A percentile compares a stretch with the other conserved stretches of the same genome.
Conservation (phyloP, 2,329 filamentous ascomycete genomes). For the Sclerotiophoma versabilis region DNA sequence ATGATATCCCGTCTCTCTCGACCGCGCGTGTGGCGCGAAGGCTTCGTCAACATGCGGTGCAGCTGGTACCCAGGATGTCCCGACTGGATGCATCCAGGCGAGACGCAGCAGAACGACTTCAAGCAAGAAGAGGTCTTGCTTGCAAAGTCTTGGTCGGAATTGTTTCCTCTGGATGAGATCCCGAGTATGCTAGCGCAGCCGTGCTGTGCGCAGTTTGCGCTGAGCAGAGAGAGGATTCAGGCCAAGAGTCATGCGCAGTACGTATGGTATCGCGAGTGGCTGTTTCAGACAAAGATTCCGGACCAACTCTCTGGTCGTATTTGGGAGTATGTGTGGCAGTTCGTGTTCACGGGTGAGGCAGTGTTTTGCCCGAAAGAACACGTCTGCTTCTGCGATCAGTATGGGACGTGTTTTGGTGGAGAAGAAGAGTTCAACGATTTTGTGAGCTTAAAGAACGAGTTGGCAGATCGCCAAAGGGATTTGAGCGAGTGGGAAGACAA, state of each 20-base stretch:
- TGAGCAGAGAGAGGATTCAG: slow-evolving; percentile 64
- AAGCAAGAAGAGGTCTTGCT: slow-evolving; percentile 56
- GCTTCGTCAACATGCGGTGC: slow-evolving; percentile 65
- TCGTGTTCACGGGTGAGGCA: slow-evolving; percentile 62
- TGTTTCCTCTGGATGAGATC: slow-evolving; percentile 58
- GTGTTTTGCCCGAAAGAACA: slow-evolving; percentile 61
- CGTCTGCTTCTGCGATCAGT: slow-evolving; percentile 70
- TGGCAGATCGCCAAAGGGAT: slow-evolving; percentile 52
- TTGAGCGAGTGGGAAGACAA: slow-evolving; percentile 53
- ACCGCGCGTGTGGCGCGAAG: slow-evolving; percentile 55
- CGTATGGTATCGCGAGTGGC: slow-evolving; percentile 66
- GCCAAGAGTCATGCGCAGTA: slow-evolving; percentile 62
- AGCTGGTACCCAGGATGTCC: slow-evolving; percentile 64
- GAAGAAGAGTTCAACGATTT: slow-evolving; percentile 58
- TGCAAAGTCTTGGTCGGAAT: slow-evolving; percentile 55
- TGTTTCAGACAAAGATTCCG: slow-evolving; percentile 62
- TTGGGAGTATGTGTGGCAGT: slow-evolving; percentile 71
- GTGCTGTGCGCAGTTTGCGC: slow-evolving; percentile 70
- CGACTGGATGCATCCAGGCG: slow-evolving; percentile 60
- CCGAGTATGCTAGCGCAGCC: slow-evolving; percentile 64
- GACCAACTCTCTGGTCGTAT: slow-evolving; percentile 66
- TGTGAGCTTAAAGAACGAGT: slow-evolving; percentile 54
- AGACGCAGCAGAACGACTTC: slow-evolving; percentile 44
- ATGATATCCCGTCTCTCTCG: slow-evolving; percentile 57
- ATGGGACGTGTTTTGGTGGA: slow-evolving; percentile 66